Conservation (phyloP, 129 eudicot genomes). For the Oenanthe sinensis region DNA sequence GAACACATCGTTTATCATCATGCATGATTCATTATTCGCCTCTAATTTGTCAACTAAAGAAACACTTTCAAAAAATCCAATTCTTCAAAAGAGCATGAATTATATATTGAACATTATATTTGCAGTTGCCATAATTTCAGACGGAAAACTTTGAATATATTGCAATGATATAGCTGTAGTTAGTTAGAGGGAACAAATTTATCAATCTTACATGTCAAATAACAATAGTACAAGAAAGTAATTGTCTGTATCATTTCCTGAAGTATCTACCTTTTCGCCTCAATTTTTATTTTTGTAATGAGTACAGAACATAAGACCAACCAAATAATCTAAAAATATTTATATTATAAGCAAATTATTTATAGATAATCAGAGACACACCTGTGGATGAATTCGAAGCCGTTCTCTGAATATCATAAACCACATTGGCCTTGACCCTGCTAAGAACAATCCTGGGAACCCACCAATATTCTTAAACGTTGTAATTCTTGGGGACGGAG, state of each 20-base stretch:
- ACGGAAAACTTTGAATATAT: neutral
- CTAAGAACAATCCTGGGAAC: conserved; percentile 65
- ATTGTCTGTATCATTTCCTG: neutral
- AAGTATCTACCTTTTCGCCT: neutral
- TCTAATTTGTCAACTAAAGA: neutral
- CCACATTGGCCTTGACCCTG: conserved; percentile 94
- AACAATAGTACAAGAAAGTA: neutral
- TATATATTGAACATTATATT: neutral
- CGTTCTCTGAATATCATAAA: conserved; percentile 91
- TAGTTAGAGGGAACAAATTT: neutral
- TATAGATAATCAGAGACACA: conserved; percentile 9
- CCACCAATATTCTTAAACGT: conserved; percentile 84
- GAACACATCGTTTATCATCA: neutral
- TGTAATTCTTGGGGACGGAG: conserved; percentile 52
- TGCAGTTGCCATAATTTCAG: neutral
- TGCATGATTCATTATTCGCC: neutral
- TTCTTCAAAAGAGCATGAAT: neutral
- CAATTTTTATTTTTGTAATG: neutral
- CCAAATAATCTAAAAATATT: neutral
- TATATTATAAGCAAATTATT: neutral
- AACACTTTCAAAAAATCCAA: neutral
- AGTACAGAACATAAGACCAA: neutral
- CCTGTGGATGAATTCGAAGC: conserved; percentile 95
- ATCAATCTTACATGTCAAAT: neutral
- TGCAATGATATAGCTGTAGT: neutral